Evolutionary conservation across 371 early-diverging fungal genomes (phyloP).

Genomic region (Parasitella parasitica): DNA sequence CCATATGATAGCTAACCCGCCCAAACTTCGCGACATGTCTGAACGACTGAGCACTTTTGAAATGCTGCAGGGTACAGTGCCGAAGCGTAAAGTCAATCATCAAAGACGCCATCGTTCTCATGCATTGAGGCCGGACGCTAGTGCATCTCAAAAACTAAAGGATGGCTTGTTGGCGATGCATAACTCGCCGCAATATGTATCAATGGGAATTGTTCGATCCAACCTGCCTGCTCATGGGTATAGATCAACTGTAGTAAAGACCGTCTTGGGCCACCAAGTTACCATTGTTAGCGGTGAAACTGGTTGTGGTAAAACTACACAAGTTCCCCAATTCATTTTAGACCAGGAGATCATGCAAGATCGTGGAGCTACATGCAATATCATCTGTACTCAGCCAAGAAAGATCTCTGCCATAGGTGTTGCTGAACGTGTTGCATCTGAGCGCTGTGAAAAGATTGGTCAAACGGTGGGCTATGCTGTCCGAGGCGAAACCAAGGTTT

Average conservation of each 20-base stretch:
- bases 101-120: not conserved
- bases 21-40: slow-evolving; percentile 55
- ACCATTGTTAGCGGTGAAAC: slow-evolving; percentile 77
- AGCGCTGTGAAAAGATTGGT: slow-evolving; percentile 59
- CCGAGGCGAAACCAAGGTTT: slow-evolving; percentile 62
- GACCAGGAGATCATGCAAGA: slow-evolving; percentile 65
- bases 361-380: slow-evolving; percentile 56
- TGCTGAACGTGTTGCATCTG: slow-evolving; percentile 77
- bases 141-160: slow-evolving; percentile 22
- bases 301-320: slow-evolving; percentile 84
- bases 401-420: slow-evolving; percentile 90
- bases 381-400: slow-evolving; percentile 93
- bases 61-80: not conserved
- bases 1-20: slow-evolving; percentile 59
- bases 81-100: not conserved
- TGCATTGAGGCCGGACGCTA: slow-evolving; percentile 1
- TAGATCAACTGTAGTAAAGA: slow-evolving; percentile 55
- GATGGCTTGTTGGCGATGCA: slow-evolving; percentile 28
- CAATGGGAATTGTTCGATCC: slow-evolving; percentile 50
- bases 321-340: slow-evolving; percentile 90
- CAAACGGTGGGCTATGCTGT: slow-evolving; percentile 62
- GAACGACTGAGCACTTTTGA: slow-evolving; percentile 37
- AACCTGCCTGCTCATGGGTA: slow-evolving; percentile 70
- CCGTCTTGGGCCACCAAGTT: slow-evolving; percentile 53
- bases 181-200: slow-evolving; percentile 43